Conservation (phyloP, 768 basidiomycete species). For the Kwoniella dejecticola region DNA sequence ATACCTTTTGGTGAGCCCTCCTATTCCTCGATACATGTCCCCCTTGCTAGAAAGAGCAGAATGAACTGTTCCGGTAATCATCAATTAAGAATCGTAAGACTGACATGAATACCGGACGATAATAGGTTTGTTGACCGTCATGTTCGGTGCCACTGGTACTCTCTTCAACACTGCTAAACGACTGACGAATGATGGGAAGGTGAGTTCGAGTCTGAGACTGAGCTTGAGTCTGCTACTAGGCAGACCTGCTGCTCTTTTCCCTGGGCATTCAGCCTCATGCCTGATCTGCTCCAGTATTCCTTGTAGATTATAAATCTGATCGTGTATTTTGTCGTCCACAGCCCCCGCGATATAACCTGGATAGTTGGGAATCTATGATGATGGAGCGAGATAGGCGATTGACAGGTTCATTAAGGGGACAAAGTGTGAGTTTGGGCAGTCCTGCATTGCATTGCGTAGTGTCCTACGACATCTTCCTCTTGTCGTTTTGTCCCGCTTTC, state of each 20-base stretch:
- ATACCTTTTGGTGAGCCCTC: slow-evolving; percentile 79
- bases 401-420: slow-evolving; percentile 83
- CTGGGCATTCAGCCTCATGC: no score
- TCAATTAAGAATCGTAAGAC: background rate
- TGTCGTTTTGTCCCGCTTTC: no score
- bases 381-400: slow-evolving; percentile 85
- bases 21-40: no score
- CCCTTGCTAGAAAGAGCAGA: no score
- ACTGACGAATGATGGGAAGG: slow-evolving; percentile 89
- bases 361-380: slow-evolving; percentile 94
- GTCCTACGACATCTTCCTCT: no score
- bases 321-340: slow-evolving; percentile 56
- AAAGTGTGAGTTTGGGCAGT: slow-evolving; percentile 65
- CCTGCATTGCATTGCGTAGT: no score
- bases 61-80: background rate
- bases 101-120: slow-evolving; percentile 7
- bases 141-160: slow-evolving; percentile 91
- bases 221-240: no score
- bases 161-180: slow-evolving; percentile 75
- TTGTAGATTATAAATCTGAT: no score
- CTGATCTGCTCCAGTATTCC: no score
- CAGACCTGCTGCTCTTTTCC: no score
- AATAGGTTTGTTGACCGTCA: slow-evolving; percentile 74
- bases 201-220: slow-evolving; percentile 55
- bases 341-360: slow-evolving; percentile 81